phyloP scores from a whole-genome alignment of 1,139 yeast genomes.

The Lodderomyces orthopsilosis region DNA sequence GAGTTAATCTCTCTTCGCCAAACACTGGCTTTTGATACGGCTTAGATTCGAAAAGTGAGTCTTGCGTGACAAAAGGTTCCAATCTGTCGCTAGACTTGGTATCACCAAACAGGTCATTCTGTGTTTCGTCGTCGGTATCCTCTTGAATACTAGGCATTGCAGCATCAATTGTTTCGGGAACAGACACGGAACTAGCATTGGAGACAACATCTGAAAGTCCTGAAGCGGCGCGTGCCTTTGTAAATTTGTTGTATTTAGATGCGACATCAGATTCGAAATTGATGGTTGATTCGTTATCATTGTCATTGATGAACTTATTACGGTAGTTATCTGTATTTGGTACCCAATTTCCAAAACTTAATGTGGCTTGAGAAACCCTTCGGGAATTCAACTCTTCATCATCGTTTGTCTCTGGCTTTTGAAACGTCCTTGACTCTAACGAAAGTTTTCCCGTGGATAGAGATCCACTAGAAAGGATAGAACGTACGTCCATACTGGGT shows the following conservation, averaged over 20 bases:
- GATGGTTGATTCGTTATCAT: constrained; percentile 40
- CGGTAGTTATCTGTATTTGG: constrained; percentile 51
- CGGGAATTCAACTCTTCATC: constrained; percentile 16
- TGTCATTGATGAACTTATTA: constrained; percentile 49
- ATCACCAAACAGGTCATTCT: constrained; percentile 8
- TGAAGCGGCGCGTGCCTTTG: constrained; percentile 29
- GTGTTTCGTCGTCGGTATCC: constrained; percentile 22
- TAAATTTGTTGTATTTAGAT: constrained; percentile 33
- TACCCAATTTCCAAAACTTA: constrained; percentile 52
- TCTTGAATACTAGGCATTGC: constrained; percentile 39
- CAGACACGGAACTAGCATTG: constrained; percentile 14
- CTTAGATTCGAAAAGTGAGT: constrained; percentile 33
- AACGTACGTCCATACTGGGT: constrained; percentile 19
- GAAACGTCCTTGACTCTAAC: constrained; percentile 15
- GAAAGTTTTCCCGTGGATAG: constrained; percentile 39
- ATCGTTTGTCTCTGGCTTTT: constrained; percentile 2
- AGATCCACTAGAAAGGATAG: constrained; percentile 35
- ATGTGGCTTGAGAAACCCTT: constrained; percentile 35
- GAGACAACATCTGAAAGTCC: constrained; percentile 25
- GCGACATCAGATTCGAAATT: constrained; percentile 29
- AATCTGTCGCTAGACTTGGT: constrained; percentile 5
- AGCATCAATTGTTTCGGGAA: constrained; percentile 46
- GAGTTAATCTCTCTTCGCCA: constrained; percentile 32
- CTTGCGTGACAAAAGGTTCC: constrained; percentile 14
- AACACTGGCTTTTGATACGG: constrained; percentile 23